phyloP scores from a whole-genome alignment of 306 rosid genomes.

The Lathyrus tuberosus region DNA sequence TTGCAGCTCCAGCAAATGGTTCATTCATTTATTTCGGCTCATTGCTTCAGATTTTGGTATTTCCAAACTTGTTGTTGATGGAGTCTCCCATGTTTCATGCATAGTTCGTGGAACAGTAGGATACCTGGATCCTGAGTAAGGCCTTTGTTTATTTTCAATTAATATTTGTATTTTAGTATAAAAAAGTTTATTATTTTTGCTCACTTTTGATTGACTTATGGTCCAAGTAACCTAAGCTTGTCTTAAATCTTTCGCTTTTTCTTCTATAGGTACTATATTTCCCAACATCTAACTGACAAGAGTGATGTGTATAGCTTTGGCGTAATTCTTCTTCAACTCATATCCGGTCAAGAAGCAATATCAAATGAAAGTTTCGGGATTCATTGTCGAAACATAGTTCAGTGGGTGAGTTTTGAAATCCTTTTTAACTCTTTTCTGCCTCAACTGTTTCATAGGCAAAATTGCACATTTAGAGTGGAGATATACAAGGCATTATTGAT shows the following conservation, averaged over 20 bases:
- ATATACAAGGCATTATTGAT: no score
- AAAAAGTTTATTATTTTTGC: constrained; percentile 1
- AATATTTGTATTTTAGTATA: constrained; percentile 27
- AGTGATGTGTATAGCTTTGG: constrained; percentile 95
- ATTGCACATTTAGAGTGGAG: no score
- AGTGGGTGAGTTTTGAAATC: constrained; percentile 78
- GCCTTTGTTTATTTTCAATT: constrained; percentile 30
- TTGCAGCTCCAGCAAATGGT: no score
- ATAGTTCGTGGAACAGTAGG: constrained; percentile 97
- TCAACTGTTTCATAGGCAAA: no score
- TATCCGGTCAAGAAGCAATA: no score
- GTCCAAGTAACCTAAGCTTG: constrained; percentile 11
- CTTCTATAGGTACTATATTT: constrained; percentile 77
- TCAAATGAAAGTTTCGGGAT: constrained; percentile 85
- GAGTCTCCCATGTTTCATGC: constrained; percentile 94
- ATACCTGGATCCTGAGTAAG: constrained; percentile 97
- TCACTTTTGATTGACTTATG: constrained; percentile 27
- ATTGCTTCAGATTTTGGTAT: constrained; percentile 98
- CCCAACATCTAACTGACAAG: constrained; percentile 96
- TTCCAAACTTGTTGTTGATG: constrained; percentile 95
- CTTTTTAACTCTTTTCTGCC: no score
- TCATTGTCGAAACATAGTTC: constrained; percentile 93
- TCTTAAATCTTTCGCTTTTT: not conserved
- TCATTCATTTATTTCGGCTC: no score
- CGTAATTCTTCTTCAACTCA: constrained; percentile 95